Conservation (phyloP, 2,329 filamentous ascomycete species). For the Sclerotinia minor region DNA sequence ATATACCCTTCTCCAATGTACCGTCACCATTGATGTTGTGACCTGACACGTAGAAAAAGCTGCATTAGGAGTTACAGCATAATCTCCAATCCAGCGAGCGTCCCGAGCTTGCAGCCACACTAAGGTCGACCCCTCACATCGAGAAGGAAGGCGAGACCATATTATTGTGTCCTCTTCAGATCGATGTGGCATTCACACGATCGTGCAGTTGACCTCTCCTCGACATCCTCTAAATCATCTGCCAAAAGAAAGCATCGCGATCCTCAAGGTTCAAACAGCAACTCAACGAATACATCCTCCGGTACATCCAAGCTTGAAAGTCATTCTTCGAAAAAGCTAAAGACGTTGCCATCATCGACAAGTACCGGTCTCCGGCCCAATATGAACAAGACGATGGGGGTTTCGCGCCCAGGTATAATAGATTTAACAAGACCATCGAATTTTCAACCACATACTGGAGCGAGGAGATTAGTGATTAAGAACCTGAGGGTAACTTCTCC, state of each 20-base stretch:
- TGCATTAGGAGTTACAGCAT: constrained; percentile 15
- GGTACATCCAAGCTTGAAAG: constrained; percentile 2
- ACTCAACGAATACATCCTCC: constrained; percentile 5
- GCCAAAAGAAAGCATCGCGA: constrained; percentile 33
- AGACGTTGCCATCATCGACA: constrained; percentile 63
- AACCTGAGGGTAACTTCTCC: constrained; percentile 68
- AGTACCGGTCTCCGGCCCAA: constrained; percentile 28
- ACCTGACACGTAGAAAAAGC: constrained; percentile 19
- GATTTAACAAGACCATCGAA: constrained; percentile 37
- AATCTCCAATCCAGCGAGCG: constrained; percentile 15
- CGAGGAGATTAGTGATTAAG: constrained; percentile 89
- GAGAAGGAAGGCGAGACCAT: constrained; percentile 19
- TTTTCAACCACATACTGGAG: constrained; percentile 73
- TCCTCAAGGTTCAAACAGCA: constrained; percentile 19
- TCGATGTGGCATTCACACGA: constrained; percentile 40
- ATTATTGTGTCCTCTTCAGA: constrained; percentile 34
- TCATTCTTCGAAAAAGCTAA: constrained; percentile 64
- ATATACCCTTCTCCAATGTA: constrained; percentile 1
- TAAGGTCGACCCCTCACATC: constrained; percentile 24
- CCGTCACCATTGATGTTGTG: constrained; percentile 21
- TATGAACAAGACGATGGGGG: constrained; percentile 35
- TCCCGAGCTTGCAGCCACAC: constrained; percentile 21
- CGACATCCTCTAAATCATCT: constrained; percentile 25
- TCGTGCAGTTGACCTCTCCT: constrained; percentile 31
- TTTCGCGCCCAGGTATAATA: constrained; percentile 30